Base-by-base conservation (phyloP, 345 rosid species). In the Moricandia arvensis region DNA sequence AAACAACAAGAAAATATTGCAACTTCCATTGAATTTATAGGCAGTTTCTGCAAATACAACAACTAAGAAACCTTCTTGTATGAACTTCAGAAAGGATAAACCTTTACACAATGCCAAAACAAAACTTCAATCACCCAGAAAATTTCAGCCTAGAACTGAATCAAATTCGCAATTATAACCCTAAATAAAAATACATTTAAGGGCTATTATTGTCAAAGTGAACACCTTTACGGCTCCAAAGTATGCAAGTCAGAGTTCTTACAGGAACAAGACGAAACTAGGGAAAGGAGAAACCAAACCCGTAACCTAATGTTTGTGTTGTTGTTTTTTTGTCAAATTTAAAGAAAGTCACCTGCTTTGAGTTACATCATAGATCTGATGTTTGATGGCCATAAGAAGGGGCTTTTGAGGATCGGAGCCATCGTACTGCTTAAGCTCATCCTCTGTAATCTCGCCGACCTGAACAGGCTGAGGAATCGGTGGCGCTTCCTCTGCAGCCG, bases 341-440 rank as follows among this genome's bases (percentile, higher is more conserved):
- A 18, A 54, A 54, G 59, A 21, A 54, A 54, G 54, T 7, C 16
- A 95, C 98, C 98, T 93, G 98, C 98, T 91, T 74, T 87, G 96
- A 0, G 99, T 89, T 9, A 96, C 97, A 74, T 96, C 99, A 69
- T 93, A 96, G 94, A 96, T 96, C 99, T 96, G 99, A 45, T 91
- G 91, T 86, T 93, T 93, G 80, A 96, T 93, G 55, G 98, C 98
- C 99, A 96, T 93, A 41, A 96, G 95, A 78, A 96, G 87, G 30
- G 99, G 95, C 76, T 93, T 96, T 68, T 81, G 75, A 29, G 94
- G 79, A 85, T 96, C 97, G 7, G 84, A 11, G 53, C 99, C 99
- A 69, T 93, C 96, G 49, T n/a, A 96, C 75, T 80, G 90, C 55
- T 84, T 88, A 66, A 96, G 92, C 51, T 96, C 97, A 45, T 86